Evolutionary conservation across 2,329 filamentous ascomycete genomes (phyloP), one percentile per base, ranked within the genome.

Genomic region (Diaporthe citriasiana): DNA sequence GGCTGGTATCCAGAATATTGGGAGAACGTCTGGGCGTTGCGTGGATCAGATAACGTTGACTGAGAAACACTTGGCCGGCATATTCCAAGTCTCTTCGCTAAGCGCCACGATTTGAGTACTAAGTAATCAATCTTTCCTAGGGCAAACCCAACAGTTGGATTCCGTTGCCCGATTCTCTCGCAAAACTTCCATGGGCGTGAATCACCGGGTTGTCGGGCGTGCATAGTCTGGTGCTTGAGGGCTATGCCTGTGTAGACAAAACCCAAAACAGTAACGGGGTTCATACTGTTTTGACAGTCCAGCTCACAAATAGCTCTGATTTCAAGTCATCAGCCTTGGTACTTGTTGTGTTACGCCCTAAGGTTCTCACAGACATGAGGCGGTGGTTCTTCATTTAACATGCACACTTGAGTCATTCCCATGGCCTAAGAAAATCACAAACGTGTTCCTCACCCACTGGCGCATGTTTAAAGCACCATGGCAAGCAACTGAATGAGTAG

Each of bases 1-100:
- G 71, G 71, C 3, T 73, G 57, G 57, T 73, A 45, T 38, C 63
- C 45, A 55, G 72, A 75, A 35, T 73, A 76, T 42, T 68, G 63
- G 47, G 63, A 68, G 22, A 53, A 68, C 8, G 45, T 51, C 7
- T 53, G 27, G 40, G 33, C 47, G 13, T 27, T 68, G 47, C 63
- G 30, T 27, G 63, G 63, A 10, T 53, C 40, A n/a, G 63, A 68
- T 22, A 68, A 68, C 27, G 5, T 53, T 27, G 63, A 68, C 17
- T 68, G 45, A 47, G 63, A 68, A 8, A 68, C 47, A 27, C 15
- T 68, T 68, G 47, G 63, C 30, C 30, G 40, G 42, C 22, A 35
- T 22, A 4, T 68, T 5, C 63, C 63, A 22, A 13, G 13, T 7
- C 22, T 68, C 12, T 68, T 68, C 5, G 45, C 10, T 17, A 68